Evolutionary conservation across 2,329 filamentous ascomycete species (phyloP).

Genomic region (Fusarium incarnatum): DNA sequence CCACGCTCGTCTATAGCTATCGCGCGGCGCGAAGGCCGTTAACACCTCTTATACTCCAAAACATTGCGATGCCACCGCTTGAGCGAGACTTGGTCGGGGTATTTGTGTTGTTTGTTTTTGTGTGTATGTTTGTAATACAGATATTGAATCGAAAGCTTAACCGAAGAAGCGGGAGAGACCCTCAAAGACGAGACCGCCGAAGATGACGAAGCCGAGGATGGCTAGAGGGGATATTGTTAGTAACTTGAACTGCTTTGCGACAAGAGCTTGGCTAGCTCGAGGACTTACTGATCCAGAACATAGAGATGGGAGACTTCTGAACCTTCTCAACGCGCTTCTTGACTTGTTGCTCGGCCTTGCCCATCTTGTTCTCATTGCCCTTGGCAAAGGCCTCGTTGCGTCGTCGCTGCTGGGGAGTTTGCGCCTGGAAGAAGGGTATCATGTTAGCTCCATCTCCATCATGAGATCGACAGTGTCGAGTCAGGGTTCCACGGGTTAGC

Average conservation of each 20-base stretch:
- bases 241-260: not conserved
- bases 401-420: slow-evolving; percentile 86
- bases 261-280: not conserved
- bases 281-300: slow-evolving; percentile 71
- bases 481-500: slow-evolving; percentile 2
- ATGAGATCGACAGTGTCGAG: slow-evolving; percentile 29
- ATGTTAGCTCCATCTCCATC: slow-evolving; percentile 38
- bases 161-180: slow-evolving; percentile 65
- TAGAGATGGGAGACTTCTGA: slow-evolving; percentile 70
- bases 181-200: slow-evolving; percentile 71
- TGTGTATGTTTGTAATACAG: slow-evolving; percentile 13
- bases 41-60: slow-evolving; percentile 16
- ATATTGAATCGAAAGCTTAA: slow-evolving; percentile 32
- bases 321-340: slow-evolving; percentile 70
- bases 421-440: slow-evolving; percentile 65
- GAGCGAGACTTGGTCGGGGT: slow-evolving; percentile 20
- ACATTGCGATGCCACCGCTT: not conserved
- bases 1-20: slow-evolving; percentile 8
- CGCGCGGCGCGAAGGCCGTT: slow-evolving; percentile 4
- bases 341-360: slow-evolving; percentile 74
- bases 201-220: slow-evolving; percentile 69
- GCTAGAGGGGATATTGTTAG: slow-evolving; percentile 51
- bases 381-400: slow-evolving; percentile 84
- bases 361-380: slow-evolving; percentile 77
- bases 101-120: slow-evolving; percentile 12